phyloP scores from a whole-genome alignment of 2,329 filamentous ascomycete species.

The Penicillium aurantiogriseum region DNA sequence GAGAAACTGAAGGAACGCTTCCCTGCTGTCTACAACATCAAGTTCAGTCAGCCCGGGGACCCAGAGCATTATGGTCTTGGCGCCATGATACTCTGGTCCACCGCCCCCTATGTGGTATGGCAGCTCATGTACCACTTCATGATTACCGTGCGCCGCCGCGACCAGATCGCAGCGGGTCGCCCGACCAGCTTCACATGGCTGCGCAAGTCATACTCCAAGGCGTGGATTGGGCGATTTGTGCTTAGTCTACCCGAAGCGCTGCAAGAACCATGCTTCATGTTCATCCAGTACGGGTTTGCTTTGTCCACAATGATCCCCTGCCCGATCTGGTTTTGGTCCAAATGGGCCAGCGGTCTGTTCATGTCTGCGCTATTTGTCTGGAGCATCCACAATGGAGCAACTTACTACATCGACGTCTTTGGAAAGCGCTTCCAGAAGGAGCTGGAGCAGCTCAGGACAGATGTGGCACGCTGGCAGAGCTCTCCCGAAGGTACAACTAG shows the following conservation, averaged over 20 bases:
- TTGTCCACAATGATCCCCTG: conserved; percentile 92
- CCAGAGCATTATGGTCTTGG: conserved; percentile 74
- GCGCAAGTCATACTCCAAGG: conserved; percentile 83
- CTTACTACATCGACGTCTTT: conserved; percentile 97
- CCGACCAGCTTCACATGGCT: conserved; percentile 98
- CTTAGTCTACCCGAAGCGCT: conserved; percentile 70
- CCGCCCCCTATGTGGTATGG: conserved; percentile 89
- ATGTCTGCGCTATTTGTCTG: conserved; percentile 81
- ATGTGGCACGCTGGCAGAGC: conserved; percentile 83
- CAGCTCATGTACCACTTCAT: conserved; percentile 90
- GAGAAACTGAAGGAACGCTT: conserved; percentile 68
- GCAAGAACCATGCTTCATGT: conserved; percentile 91
- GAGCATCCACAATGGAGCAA: conserved; percentile 96
- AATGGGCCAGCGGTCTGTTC: conserved; percentile 74
- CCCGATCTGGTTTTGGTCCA: conserved; percentile 89
- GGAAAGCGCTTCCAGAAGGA: conserved; percentile 96
- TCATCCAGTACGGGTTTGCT: conserved; percentile 91
- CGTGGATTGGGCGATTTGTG: conserved; percentile 83
- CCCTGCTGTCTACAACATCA: conserved; percentile 82
- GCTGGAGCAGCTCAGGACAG: conserved; percentile 80
- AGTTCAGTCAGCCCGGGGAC: conserved; percentile 64
- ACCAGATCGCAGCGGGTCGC: conserved; percentile 92
- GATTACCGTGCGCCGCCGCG: conserved; percentile 89
- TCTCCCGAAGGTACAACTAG: conserved; percentile 36
- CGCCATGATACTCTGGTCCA: conserved; percentile 93